Evolutionary conservation across 495 filamentous ascomycete genomes (phyloP).

Genomic region (Chaetomium fimeti): DNA sequence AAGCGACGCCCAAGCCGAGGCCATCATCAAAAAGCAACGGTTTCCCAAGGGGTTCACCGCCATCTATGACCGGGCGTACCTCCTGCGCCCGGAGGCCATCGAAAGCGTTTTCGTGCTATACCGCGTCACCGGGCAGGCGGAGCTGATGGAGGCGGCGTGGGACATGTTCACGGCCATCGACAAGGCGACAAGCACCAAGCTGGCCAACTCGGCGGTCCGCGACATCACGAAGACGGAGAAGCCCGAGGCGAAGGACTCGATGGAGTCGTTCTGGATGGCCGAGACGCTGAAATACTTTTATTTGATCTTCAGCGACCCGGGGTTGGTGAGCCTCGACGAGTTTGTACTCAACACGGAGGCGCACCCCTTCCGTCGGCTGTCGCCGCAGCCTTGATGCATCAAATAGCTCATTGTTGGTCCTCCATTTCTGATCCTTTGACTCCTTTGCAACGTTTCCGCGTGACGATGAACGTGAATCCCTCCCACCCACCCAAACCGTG

Average conservation of each 20-base stretch:
- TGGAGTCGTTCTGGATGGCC: constrained; percentile 48
- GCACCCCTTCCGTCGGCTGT: constrained; percentile 57
- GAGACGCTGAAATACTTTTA: constrained; percentile 63
- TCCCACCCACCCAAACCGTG: neutral
- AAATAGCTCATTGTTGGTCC: neutral
- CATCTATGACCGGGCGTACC: constrained; percentile 39
- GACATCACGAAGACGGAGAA: neutral
- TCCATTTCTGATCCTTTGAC: neutral
- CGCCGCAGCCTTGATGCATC: neutral
- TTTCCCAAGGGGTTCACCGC: constrained; percentile 59
- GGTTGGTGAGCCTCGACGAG: constrained; percentile 66
- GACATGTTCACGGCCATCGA: constrained; percentile 69
- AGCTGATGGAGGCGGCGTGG: constrained; percentile 66
- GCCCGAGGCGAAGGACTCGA: constrained; percentile 34
- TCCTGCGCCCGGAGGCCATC: constrained; percentile 62
- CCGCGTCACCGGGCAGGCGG: constrained; percentile 64
- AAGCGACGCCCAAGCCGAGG: constrained; percentile 19
- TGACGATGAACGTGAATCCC: neutral
- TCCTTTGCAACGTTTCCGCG: neutral
- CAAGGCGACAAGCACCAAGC: constrained; percentile 56
- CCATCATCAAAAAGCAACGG: neutral
- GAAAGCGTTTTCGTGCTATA: constrained; percentile 74
- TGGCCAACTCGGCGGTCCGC: constrained; percentile 52
- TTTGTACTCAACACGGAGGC: constrained; percentile 86
- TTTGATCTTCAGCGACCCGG: constrained; percentile 71